These are phyloP conservation scores for Sporothrix schenckii DNA, from an alignment of 2,329 filamentous ascomycete species.

Conservation along the genomic window DNA sequence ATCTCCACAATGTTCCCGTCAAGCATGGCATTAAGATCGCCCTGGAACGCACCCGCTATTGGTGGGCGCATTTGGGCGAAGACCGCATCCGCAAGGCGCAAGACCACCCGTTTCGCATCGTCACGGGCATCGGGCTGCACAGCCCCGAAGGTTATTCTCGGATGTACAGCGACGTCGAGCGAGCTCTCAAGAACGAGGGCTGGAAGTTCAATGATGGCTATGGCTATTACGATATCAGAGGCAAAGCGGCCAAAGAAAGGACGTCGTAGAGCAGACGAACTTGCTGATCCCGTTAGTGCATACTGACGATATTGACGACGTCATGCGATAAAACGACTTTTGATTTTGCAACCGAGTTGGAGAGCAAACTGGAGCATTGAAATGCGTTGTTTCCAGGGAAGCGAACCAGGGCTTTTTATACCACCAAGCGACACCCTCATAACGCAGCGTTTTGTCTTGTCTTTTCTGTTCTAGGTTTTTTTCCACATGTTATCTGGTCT, in stretches of 20 bases:
- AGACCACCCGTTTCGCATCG: slow-evolving; percentile 65
- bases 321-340: not conserved
- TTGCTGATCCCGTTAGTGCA: not conserved
- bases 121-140: slow-evolving; percentile 81
- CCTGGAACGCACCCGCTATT: slow-evolving; percentile 64
- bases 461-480: not conserved
- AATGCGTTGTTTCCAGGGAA: not conserved
- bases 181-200: slow-evolving; percentile 72
- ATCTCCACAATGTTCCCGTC: slow-evolving; percentile 83
- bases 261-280: not conserved
- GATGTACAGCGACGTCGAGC: slow-evolving; percentile 77
- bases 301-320: slow-evolving; percentile 22
- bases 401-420: slow-evolving; percentile 2
- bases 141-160: slow-evolving; percentile 74
- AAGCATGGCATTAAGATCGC: slow-evolving; percentile 80
- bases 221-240: slow-evolving; percentile 71
- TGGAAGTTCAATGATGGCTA: slow-evolving; percentile 78
- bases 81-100: slow-evolving; percentile 55
- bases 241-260: slow-evolving; percentile 45
- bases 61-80: slow-evolving; percentile 78
- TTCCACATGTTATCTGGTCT: not conserved
- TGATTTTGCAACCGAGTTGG: not conserved
- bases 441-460: not conserved
- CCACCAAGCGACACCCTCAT: not conserved
- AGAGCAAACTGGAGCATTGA: not conserved